Evolutionary conservation across 2,329 filamentous ascomycete species (phyloP), one percentile per base, ranked within the genome.

Genomic region (Ceratocystis smalleyi): DNA sequence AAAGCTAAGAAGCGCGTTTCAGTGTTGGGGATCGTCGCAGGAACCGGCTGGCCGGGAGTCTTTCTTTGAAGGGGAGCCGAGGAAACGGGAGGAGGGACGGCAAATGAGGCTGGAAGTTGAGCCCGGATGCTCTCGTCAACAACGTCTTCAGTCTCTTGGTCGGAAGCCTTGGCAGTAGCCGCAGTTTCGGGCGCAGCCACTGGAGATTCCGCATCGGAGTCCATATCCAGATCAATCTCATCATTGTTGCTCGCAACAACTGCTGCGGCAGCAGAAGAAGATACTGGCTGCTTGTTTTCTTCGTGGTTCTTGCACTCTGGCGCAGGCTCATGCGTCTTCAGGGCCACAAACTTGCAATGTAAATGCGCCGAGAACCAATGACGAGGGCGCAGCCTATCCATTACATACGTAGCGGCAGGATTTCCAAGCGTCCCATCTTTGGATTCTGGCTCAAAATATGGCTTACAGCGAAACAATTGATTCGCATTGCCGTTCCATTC

Each of bases 311-410:
- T 30, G 2, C 32, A 15, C 70, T 59, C 73, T 68, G 22, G 10
- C 8, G 60, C 43, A 15, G 64, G 62, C n/a, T 63, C 49, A 65
- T 84, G 85, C n/a, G 68, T 76, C 71, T 82, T 86, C 68, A 83
- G 73, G 0, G 91, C 94, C 0, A 86, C 75, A 72, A 87, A 97
- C 71, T 92, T 95, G 77, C 88, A 85, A 74, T 99, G 94, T 75
- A 97, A 75, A 74, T 99, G 94, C 2, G 91, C 94, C 45, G 88
- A 87, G 72, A 97, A 96, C 94, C 94, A 99, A 72, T 90, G 87
- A 0, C 81, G 80, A 8, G 94, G 94, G 62, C 90, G 81, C 62
- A 99, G 74, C 35, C 88, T 81, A 71, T 96, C 85, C 74, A 97
- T 81, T 22, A 96, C 85, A 69, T 87, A 83, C 71, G 82, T 83